Conservation (phyloP, 805 yeast genomes). For the Schwanniomyces pseudopolymorphus region DNA sequence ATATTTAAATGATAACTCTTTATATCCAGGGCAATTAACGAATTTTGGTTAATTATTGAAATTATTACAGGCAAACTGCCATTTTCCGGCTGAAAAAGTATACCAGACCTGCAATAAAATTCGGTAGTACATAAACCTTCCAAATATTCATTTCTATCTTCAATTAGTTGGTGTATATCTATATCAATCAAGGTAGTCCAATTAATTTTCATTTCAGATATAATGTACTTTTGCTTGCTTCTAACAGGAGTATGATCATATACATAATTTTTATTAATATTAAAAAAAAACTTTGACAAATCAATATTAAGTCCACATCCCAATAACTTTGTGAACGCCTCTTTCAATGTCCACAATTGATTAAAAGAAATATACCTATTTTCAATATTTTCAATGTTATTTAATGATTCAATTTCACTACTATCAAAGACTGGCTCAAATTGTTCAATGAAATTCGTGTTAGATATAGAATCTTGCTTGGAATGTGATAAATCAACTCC, state of each 20-base stretch:
- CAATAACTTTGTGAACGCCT: slow-evolving; percentile 64
- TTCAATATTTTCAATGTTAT: slow-evolving; percentile 7
- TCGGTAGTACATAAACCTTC: slow-evolving; percentile 1
- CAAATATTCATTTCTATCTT: slow-evolving; percentile 3
- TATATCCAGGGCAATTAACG: not conserved
- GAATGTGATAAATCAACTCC: slow-evolving; percentile 42
- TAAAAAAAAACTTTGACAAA: slow-evolving; percentile 16
- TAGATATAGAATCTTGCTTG: slow-evolving; percentile 22
- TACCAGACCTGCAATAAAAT: slow-evolving; percentile 11
- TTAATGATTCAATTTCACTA: slow-evolving; percentile 33
- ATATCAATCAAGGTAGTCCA: slow-evolving; percentile 10
- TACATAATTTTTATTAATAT: not conserved
- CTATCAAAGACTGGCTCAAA: slow-evolving; percentile 44
- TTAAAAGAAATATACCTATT: slow-evolving; percentile 41
- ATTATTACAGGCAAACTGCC: slow-evolving; percentile 15
- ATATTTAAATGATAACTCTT: not conserved
- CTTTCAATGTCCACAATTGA: slow-evolving; percentile 78
- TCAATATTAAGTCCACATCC: slow-evolving; percentile 55
- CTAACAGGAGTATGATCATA: not conserved
- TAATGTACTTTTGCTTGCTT: not conserved
- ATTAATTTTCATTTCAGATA: not conserved
- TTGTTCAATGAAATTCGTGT: slow-evolving; percentile 27
- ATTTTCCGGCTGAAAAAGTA: slow-evolving; percentile 2
- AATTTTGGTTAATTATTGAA: slow-evolving; percentile 13
- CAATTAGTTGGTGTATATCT: slow-evolving; percentile 4